Evolutionary conservation across 2,329 filamentous ascomycete genomes (phyloP), one percentile per base, ranked within the genome.

Genomic region (Diplodia sapinea): DNA sequence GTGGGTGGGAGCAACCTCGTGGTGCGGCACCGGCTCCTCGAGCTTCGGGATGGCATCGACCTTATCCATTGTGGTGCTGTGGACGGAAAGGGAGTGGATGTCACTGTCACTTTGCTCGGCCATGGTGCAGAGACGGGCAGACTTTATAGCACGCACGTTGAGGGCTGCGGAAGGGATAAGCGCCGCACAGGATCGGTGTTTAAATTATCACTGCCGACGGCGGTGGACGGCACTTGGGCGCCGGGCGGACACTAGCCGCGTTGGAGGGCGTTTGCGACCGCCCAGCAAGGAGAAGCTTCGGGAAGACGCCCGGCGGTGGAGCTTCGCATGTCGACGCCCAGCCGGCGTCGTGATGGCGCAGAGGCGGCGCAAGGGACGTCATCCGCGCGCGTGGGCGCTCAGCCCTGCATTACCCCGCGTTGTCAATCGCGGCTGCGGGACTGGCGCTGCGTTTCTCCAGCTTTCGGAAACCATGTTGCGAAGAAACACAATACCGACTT

Each of bases 1-100:
- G 51, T 63, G 69, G 33, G 51, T 47, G 54, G 69, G 47, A 4
- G 64, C 66, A 36, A 71, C 54, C 38, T 69, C 70, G 17, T 69
- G 43, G 59, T 68, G 66, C 36, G 66, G 66, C 36, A 52, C 29
- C 13, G 26, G 49, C 36, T 36, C 57, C 17, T 68, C 59, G 40
- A 59, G 40, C 57, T 68, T 66, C 50, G 38, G 29, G 55, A 64
- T 67, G 69, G 63, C 64, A 47, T 33, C 50, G 13, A 29, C 38
- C 67, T 68, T 67, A 65, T 47, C 52, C 55, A 66, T 66, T 33
- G 54, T 29, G 40, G 52, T 62, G 47, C 50, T 51, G 2, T 40
- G 40, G 47, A 61, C 50, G 57, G 57, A 51, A 29, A 51, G 43
- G 47, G 59, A 63, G 31, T 63, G 59, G 59, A 13, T 20, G 47